Evolutionary conservation across 2,329 filamentous ascomycete genomes (phyloP), one percentile per base, ranked within the genome.

Genomic region (Leptographium radiaticola): DNA sequence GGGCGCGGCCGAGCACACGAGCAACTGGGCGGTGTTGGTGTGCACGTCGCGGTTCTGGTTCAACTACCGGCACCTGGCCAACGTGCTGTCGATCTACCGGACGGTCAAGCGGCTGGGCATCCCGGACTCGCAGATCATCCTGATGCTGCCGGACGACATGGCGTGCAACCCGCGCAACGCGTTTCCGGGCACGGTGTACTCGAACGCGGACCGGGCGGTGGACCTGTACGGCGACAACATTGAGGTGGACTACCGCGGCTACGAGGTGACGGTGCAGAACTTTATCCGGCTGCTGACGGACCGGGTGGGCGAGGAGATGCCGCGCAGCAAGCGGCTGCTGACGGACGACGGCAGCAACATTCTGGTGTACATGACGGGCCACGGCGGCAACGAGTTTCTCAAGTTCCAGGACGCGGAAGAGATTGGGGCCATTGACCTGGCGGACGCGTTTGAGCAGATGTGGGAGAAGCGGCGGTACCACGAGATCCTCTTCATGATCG

Each of bases 111-210:
- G 93, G 13, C 83, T 98, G 40, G 93, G 93, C 49, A 98, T 98
- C 56, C 93, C 93, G 39, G 93, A 98, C 70, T 95, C 89, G 51
- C 93, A 98, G 68, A 98, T 98, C 71, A 97, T 98, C 67, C 86
- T 98, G 61, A 97, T 98, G 90, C 81, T 98, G n/a, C 93, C 93
- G 25, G 93, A 98, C 68, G 93, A 98, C 73, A 97, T 98, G 89
- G 93, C 93, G 42, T 98, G 93, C 76, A 98, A 98, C 71, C 93
- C 93, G 36, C 89, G 93, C 64, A 98, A 98, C 68, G 89, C 90
- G 50, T 98, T 98, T 68, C 90, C 93, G 0, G 93, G 93, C 52
- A 96, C 90, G 52, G 93, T 98, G 34, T 98, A 97, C 77, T 96
- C 93, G 71, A 97, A 98, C 66, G 90, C 93, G 40, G 90, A 96